Conservation (phyloP, 805 yeast species). For the Saccharomyces mikatae region DNA sequence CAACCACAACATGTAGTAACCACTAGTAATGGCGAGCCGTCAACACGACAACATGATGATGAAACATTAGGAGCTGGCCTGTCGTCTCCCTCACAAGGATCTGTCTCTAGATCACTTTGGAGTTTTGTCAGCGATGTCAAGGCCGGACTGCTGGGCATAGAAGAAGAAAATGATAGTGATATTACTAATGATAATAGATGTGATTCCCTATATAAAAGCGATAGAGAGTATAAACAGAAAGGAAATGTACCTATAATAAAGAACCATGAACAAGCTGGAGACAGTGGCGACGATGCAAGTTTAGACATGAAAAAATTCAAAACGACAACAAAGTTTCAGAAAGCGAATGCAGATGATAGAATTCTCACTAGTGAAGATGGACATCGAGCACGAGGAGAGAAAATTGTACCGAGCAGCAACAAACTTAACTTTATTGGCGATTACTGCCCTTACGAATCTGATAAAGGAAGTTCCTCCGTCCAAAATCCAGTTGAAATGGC, state of each 20-base stretch:
- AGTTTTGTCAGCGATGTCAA: slow-evolving; percentile 44
- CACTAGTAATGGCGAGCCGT: not conserved
- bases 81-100: slow-evolving; percentile 17
- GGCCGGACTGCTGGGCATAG: slow-evolving; percentile 32
- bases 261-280: not conserved
- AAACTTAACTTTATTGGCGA: not conserved
- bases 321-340: slow-evolving; percentile 1
- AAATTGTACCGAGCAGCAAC: not conserved
- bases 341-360: not conserved
- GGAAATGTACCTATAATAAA: not conserved
- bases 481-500: slow-evolving; percentile 6
- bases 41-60: not conserved
- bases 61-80: not conserved
- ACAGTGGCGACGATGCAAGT: not conserved
- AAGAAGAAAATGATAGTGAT: slow-evolving; percentile 21
- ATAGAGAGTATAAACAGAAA: not conserved
- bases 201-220: not conserved
- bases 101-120: slow-evolving; percentile 41
- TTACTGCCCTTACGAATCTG: not conserved
- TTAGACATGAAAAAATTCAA: slow-evolving; percentile 2
- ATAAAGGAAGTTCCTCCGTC: not conserved
- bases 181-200: not conserved
- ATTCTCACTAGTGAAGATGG: not conserved
- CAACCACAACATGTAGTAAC: not conserved
- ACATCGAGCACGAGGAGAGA: not conserved